phyloP scores from a whole-genome alignment of 768 basidiomycete genomes.

The Phaffia tasmanica region DNA sequence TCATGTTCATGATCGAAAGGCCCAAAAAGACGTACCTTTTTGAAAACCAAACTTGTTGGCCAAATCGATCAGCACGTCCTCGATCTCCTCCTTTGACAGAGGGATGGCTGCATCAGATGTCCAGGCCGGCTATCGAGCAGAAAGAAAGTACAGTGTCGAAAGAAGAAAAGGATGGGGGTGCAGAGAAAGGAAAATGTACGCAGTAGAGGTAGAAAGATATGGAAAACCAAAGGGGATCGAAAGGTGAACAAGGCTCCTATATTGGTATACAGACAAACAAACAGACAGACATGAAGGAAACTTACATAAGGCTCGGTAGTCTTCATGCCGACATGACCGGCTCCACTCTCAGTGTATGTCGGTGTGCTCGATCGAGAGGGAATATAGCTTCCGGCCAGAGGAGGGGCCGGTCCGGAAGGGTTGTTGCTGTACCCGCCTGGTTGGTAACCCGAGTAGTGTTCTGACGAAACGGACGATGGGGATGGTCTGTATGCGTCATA shows the following conservation, averaged over 20 bases:
- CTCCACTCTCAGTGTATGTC: conserved; percentile 18
- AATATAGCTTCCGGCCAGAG: neutral
- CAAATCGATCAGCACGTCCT: conserved; percentile 93
- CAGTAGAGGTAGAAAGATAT: conserved; percentile 2
- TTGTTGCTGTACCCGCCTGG: no score
- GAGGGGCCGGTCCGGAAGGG: no score
- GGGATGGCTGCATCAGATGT: conserved; percentile 81
- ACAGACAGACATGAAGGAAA: neutral
- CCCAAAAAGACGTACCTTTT: conserved; percentile 55
- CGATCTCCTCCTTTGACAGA: conserved; percentile 97
- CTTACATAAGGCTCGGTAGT: conserved; percentile 23
- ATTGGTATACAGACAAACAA: no score
- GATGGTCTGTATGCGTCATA: neutral
- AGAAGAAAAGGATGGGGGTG: neutral
- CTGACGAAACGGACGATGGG: conserved; percentile 1
- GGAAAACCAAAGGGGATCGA: neutral
- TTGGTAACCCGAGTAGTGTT: neutral
- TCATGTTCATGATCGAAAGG: neutral
- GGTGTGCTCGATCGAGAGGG: conserved; percentile 15
- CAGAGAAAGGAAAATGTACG: neutral
- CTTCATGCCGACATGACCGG: neutral
- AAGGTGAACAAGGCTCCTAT: no score
- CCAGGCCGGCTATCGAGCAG: conserved; percentile 59
- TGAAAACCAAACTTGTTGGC: conserved; percentile 99
- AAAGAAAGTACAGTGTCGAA: neutral